phyloP scores from a whole-genome alignment of 805 yeast genomes.

The Saccharomycopsis selenospora region DNA sequence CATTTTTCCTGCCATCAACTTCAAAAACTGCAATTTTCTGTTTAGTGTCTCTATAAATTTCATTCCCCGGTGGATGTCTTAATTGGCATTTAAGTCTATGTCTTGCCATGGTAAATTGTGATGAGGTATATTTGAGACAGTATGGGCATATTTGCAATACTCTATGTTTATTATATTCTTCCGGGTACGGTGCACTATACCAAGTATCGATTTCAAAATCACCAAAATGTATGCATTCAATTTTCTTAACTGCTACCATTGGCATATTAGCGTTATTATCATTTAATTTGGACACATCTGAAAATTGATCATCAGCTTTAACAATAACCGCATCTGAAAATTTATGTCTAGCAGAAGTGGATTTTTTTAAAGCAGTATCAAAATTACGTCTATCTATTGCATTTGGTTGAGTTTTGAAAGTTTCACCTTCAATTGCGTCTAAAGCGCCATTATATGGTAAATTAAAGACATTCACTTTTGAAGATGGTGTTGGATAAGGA shows the following conservation, averaged over 20 bases:
- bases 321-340: slow-evolving; percentile 31
- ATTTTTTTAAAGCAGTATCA: slow-evolving; percentile 33
- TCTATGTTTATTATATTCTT: slow-evolving; percentile 58
- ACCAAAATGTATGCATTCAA: slow-evolving; percentile 63
- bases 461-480: slow-evolving; percentile 38
- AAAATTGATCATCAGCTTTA: slow-evolving; percentile 14
- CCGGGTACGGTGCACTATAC: slow-evolving; percentile 92
- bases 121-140: slow-evolving; percentile 73
- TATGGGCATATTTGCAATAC: slow-evolving; percentile 73
- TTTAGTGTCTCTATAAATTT: slow-evolving; percentile 70
- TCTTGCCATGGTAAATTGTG: slow-evolving; percentile 57
- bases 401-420: slow-evolving; percentile 55
- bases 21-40: slow-evolving; percentile 68
- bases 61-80: slow-evolving; percentile 82
- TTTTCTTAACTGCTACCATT: slow-evolving; percentile 23
- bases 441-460: slow-evolving; percentile 65
- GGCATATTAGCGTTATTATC: slow-evolving; percentile 6
- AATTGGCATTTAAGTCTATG: slow-evolving; percentile 70
- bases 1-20: slow-evolving; percentile 82
- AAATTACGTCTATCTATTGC: slow-evolving; percentile 44
- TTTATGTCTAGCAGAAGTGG: slow-evolving; percentile 33
- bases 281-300: slow-evolving; percentile 5
- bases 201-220: slow-evolving; percentile 76
- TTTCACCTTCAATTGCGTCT: slow-evolving; percentile 49
- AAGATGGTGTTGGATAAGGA: slow-evolving; percentile 9